Evolutionary conservation across 441 rosid genomes (phyloP), one percentile per base, ranked within the genome.

Genomic region (Theobroma grandiflorum): DNA sequence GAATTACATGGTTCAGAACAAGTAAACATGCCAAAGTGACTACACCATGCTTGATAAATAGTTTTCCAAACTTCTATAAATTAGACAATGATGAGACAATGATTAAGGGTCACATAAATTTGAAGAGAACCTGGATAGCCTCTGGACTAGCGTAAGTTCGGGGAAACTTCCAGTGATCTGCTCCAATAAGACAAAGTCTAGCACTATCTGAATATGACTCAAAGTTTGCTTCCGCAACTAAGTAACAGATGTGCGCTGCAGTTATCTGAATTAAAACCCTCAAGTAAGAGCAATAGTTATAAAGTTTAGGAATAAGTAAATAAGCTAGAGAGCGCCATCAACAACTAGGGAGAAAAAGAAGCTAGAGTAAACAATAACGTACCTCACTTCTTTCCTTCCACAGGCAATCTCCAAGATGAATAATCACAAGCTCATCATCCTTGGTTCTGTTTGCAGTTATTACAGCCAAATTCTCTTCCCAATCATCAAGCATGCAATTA

Each of bases 301-400:
- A 65, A 50, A 65, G 10, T n/a, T 38, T 10, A 18, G 12, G 47
- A 42, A 53, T 47, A 43, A 26, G 38, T 16, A 82, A 55, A 77
- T 59, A 78, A 63, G 59, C 20, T 55, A 72, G 33, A 78, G 65
- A 15, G 31, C 16, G 55, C 55, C 8, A 18, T 33, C 43, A 45
- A 52, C 52, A 72, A 52, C 35, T 52, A 4, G 33, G 57, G 9
- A 42, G 53, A 84, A 70, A 69, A 68, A 42, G 38, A 16, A 58
- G 69, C 53, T 31, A 37, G 58, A 77, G 64, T 74, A 77, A 26
- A 68, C 37, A 80, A 49, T 20, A 77, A 71, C 79, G 68, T 83
- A 97, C 99, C 99, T 95, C 98, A 84, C 98, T 90, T 85, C 92
- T 89, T 76, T 97, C 99, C 92, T 89, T 97, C 99, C 98, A 97